phyloP scores from a whole-genome alignment of 73 alveolate species.

The Paramecium tetraurelia region DNA sequence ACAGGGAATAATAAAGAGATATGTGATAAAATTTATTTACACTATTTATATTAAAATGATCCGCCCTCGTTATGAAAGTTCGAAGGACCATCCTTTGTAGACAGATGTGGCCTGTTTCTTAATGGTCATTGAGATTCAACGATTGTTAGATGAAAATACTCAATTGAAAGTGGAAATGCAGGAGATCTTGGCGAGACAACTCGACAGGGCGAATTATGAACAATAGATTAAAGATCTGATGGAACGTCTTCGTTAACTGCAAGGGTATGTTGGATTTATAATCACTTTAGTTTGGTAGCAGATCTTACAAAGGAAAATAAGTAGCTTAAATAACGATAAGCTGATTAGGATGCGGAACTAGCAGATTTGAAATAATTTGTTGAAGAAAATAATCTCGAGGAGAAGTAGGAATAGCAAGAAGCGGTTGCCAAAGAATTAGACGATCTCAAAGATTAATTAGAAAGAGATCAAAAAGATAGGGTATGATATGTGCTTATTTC shows the following conservation, averaged over 20 bases:
- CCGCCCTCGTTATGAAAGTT: constrained; percentile 13
- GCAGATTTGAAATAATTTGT: neutral
- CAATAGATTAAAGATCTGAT: constrained; percentile 25
- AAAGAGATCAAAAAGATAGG: neutral
- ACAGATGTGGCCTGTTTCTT: constrained; percentile 37
- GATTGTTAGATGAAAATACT: constrained; percentile 7
- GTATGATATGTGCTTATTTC: neutral
- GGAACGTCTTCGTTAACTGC: constrained; percentile 11
- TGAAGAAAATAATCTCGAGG: constrained; percentile 8
- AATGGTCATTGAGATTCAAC: neutral
- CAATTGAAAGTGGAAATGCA: constrained; percentile 1
- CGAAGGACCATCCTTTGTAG: neutral
- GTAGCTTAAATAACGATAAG: neutral
- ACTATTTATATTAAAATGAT: neutral
- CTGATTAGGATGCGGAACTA: constrained; percentile 27
- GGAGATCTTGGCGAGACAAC: neutral
- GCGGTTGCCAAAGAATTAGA: neutral
- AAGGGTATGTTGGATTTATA: neutral
- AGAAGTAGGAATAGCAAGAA: neutral
- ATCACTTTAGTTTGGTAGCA: neutral
- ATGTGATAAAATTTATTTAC: neutral
- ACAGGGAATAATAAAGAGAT: neutral
- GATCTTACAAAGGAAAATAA: neutral
- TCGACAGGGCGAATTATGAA: constrained; percentile 29
- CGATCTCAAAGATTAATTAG: neutral